These are phyloP conservation scores for Murraya paniculata DNA, from an alignment of 345 rosid species.

Conservation along the genomic window DNA sequence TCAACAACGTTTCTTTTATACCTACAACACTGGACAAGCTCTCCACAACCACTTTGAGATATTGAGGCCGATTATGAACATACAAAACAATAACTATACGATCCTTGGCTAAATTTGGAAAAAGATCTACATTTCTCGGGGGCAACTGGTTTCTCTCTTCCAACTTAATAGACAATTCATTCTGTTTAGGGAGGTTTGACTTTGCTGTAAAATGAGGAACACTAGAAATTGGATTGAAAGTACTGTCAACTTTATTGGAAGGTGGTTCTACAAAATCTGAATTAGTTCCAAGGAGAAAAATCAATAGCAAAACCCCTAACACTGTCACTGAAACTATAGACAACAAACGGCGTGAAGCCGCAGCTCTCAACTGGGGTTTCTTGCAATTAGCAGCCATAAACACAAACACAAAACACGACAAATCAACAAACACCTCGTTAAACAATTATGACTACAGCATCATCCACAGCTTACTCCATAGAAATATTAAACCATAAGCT, in stretches of 20 bases:
- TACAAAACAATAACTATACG: conserved; percentile 75
- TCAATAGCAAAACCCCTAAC: conserved; percentile 46
- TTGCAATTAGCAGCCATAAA: conserved; percentile 57
- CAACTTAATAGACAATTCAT: conserved; percentile 51
- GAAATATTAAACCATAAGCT: conserved; percentile 11
- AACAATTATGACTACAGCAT: neutral
- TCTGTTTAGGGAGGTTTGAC: conserved; percentile 56
- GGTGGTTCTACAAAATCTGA: conserved; percentile 20
- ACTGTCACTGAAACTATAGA: conserved; percentile 49
- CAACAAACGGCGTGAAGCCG: conserved; percentile 50
- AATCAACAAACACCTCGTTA: conserved; percentile 5
- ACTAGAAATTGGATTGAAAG: conserved; percentile 22
- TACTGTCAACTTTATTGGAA: conserved; percentile 28
- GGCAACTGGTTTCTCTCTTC: conserved; percentile 57
- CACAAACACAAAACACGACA: conserved; percentile 14
- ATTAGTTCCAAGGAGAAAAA: conserved; percentile 49
- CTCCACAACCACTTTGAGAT: conserved; percentile 68
- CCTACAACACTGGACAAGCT: conserved; percentile 85
- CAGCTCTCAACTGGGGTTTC: conserved; percentile 56
- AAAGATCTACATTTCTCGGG: conserved; percentile 68
- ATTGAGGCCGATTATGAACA: conserved; percentile 91
- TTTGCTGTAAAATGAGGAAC: conserved; percentile 17
- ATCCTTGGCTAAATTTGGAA: conserved; percentile 63
- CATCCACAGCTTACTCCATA: neutral
- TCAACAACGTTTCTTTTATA: conserved; percentile 76